Base-by-base conservation (phyloP, 2,329 filamentous ascomycete species). In the Aspergillus vadensis region DNA sequence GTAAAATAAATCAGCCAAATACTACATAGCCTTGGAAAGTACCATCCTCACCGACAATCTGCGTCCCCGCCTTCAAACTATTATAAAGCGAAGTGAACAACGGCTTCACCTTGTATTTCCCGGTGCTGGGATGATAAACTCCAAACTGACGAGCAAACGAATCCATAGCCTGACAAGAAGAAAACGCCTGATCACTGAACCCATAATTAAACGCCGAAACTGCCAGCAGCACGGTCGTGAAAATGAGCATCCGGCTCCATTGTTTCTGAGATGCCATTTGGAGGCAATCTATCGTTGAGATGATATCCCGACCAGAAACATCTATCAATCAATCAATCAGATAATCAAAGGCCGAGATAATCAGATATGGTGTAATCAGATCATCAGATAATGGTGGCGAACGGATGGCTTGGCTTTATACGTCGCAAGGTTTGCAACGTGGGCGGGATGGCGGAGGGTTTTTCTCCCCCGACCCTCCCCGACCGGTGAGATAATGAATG, bases 121-220 rank as follows among this genome's bases (percentile, higher is more conserved):
- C 14, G 2, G 23, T 57, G 4, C 10, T 25, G 12, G 43, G 12
- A 25, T 57, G 21, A 17, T 57, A 57, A 9, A 36, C 27, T 0
- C 55, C 55, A 36, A 57, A 57, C 27, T 57, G 55, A 5, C 25
- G 25, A 14, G 21, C 44, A 14, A 48, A 57, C 2, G 55, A 32
- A n/a, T 47, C 55, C 55, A 57, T 57, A 12, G 55, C 55, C 19
- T 57, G 55, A n/a, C 55, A 48, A 2, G 55, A 48, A 5, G 55
- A 17, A 4, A 57, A 48, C 9, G 41, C 55, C 44, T 57, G 55
- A 14, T 57, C 44, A 14, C 44, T 49, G 17, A 57, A 49, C 6
- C 55, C 55, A 49, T 57, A 57, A 25, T 57, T 57, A n/a, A 57
- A 39, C 9, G 55, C 44, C 19, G 55, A 57, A n/a, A 57, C 23